Percentiles rank a stretch among this genome's conserved stretches.
Evolutionary conservation across 2,329 filamentous ascomycete species (phyloP).

Genomic region (Metarhizium guizhouense): DNA sequence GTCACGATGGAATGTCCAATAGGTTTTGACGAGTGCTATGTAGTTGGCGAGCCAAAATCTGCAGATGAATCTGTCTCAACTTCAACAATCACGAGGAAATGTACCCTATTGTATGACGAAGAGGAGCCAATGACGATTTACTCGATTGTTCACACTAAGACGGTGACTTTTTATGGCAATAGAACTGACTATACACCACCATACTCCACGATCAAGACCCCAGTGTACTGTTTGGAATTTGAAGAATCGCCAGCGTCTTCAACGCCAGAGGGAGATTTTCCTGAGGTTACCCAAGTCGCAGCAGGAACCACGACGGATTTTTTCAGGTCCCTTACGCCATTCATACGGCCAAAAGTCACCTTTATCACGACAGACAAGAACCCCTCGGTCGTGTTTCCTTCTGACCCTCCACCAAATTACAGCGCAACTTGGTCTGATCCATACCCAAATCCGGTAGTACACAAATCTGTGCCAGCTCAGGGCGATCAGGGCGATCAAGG

Average conservation of each 20-base stretch:
- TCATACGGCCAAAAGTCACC: conserved; percentile 19
- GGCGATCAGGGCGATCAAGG: not conserved
- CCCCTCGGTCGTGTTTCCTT: conserved; percentile 36
- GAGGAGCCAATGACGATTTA: conserved; percentile 27
- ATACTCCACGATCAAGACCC: conserved; percentile 31
- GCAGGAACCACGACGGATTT: not conserved
- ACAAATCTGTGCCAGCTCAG: conserved; percentile 9
- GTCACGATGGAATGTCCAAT: conserved; percentile 4
- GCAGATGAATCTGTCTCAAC: not conserved
- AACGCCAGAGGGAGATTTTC: conserved; percentile 3
- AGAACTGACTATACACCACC: conserved; percentile 37
- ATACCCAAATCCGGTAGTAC: conserved; percentile 6
- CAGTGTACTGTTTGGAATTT: conserved; percentile 23
- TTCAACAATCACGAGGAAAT: conserved; percentile 15
- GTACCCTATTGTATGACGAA: conserved; percentile 20
- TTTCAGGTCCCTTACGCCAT: not conserved
- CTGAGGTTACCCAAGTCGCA: conserved; percentile 1
- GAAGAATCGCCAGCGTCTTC: no score
- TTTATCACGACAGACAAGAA: conserved; percentile 47
- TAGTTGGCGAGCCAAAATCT: not conserved
- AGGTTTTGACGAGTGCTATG: not conserved
- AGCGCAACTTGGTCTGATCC: conserved; percentile 13
- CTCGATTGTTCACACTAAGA: conserved; percentile 39
- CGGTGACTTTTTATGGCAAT: conserved; percentile 39
- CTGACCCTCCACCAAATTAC: conserved; percentile 30